phyloP scores from a whole-genome alignment of 306 rosid genomes.

The Malus sieversii region DNA sequence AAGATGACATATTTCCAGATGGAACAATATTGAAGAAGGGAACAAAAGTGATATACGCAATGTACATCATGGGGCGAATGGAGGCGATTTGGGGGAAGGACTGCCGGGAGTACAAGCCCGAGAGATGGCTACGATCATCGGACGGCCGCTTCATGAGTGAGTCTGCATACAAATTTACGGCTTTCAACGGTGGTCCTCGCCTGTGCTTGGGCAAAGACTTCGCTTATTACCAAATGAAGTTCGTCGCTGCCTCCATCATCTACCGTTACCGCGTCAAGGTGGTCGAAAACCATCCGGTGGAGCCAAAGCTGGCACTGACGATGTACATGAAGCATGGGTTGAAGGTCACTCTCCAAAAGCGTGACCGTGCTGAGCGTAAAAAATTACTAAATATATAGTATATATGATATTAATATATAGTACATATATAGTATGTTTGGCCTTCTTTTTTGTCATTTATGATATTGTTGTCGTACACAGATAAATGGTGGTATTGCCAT shows the following conservation, averaged over 20 bases:
- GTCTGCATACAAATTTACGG: conserved; percentile 78
- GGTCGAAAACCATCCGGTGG: conserved; percentile 43
- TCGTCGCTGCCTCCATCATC: conserved; percentile 68
- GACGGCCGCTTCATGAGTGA: conserved; percentile 69
- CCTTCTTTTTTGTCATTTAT: background rate
- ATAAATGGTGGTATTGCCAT: background rate
- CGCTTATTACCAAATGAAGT: conserved; percentile 90
- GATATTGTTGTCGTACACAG: background rate
- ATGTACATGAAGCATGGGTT: conserved; percentile 82
- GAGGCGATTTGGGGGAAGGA: conserved; percentile 80
- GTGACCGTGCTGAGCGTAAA: conserved; percentile 31
- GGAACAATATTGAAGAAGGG: conserved; percentile 70
- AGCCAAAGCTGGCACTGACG: conserved; percentile 78
- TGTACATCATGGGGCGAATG: conserved; percentile 84
- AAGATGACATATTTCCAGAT: conserved; percentile 70
- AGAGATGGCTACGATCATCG: conserved; percentile 56
- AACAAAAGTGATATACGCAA: conserved; percentile 73
- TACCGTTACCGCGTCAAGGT: conserved; percentile 52
- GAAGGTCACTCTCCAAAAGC: conserved; percentile 36
- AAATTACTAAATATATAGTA: background rate
- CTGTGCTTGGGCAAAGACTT: conserved; percentile 86
- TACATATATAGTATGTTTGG: background rate
- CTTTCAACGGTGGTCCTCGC: conserved; percentile 94
- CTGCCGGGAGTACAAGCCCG: conserved; percentile 68
- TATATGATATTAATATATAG: background rate